These are phyloP conservation scores for Diplodia scrobiculata DNA, from an alignment of 2,329 filamentous ascomycete species.

Conservation along the genomic window DNA sequence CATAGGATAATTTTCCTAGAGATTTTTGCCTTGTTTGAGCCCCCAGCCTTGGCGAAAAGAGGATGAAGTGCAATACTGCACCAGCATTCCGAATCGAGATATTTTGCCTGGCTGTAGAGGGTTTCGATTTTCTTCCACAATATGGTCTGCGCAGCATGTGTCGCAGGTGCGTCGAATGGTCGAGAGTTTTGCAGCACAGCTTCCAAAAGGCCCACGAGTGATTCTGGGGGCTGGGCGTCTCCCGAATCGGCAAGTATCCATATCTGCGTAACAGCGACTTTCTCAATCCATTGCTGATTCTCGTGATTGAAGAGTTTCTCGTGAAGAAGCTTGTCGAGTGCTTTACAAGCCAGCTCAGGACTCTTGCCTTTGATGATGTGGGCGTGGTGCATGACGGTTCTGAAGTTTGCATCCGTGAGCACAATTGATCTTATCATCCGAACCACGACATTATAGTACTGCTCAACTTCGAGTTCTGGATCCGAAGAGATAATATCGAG, in stretches of 20 bases:
- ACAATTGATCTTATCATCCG: slow-evolving; percentile 64
- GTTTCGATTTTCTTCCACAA: slow-evolving; percentile 78
- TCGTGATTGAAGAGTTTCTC: slow-evolving; percentile 57
- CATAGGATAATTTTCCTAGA: slow-evolving; percentile 72
- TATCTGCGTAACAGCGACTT: slow-evolving; percentile 66
- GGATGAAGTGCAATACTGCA: slow-evolving; percentile 68
- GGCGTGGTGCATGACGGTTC: slow-evolving; percentile 67
- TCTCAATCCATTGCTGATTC: slow-evolving; percentile 66
- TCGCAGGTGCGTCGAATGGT: slow-evolving; percentile 61
- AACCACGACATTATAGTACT: slow-evolving; percentile 40
- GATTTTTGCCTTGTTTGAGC: slow-evolving; percentile 68
- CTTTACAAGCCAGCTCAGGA: slow-evolving; percentile 42
- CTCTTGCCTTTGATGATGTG: slow-evolving; percentile 59
- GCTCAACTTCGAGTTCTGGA: slow-evolving; percentile 41
- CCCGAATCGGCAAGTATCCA: slow-evolving; percentile 57
- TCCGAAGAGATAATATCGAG: slow-evolving; percentile 65
- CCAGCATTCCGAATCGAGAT: slow-evolving; percentile 65
- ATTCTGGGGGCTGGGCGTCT: slow-evolving; percentile 44
- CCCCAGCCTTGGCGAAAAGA: slow-evolving; percentile 66
- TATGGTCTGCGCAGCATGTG: slow-evolving; percentile 69
- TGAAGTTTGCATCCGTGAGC: slow-evolving; percentile 65
- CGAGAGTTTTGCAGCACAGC: background rate
- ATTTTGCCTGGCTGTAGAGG: slow-evolving; percentile 56
- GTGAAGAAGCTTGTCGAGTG: slow-evolving; percentile 66
- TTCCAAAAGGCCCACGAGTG: background rate